A percentile compares a stretch with the other conserved stretches of the same genome.
phyloP scores from a whole-genome alignment of 148 eudicot genomes.

The Polygonum aviculare region DNA sequence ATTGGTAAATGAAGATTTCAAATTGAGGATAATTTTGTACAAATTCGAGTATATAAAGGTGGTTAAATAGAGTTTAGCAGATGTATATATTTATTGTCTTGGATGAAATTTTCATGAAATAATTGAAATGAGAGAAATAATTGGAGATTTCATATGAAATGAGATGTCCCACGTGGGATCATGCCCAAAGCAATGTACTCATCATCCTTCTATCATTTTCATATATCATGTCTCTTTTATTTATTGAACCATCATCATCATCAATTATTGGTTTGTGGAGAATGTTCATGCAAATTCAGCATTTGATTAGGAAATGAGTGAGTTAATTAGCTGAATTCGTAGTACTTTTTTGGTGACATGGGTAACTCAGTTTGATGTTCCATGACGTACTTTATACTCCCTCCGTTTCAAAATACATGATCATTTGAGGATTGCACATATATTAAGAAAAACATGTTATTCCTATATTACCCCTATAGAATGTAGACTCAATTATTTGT shows the following conservation, averaged over 20 bases:
- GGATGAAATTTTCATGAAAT: background rate
- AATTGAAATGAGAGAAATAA: background rate
- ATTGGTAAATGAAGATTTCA: background rate
- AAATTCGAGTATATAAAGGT: background rate
- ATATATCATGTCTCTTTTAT: background rate
- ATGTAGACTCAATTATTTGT: too few species aligned
- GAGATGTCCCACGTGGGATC: constrained; percentile 20
- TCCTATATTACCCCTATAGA: too few species aligned
- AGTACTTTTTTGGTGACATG: background rate
- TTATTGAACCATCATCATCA: background rate
- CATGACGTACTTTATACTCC: too few species aligned
- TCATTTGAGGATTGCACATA: too few species aligned
- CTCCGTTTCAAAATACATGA: too few species aligned
- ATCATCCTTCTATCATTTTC: constrained; percentile 1
- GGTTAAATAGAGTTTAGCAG: background rate
- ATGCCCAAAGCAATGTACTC: constrained; percentile 16
- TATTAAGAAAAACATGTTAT: too few species aligned
- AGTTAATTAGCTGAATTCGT: background rate
- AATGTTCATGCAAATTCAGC: background rate
- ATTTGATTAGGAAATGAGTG: background rate
- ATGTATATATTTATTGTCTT: background rate
- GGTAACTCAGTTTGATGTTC: too few species aligned
- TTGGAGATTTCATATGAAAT: background rate
- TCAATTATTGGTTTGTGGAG: background rate
- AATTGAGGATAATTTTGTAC: background rate